A percentile compares a stretch with the other conserved stretches of the same genome.
Evolutionary conservation across 2,329 filamentous ascomycete species (phyloP).

Genomic region (Fusarium lateritium): DNA sequence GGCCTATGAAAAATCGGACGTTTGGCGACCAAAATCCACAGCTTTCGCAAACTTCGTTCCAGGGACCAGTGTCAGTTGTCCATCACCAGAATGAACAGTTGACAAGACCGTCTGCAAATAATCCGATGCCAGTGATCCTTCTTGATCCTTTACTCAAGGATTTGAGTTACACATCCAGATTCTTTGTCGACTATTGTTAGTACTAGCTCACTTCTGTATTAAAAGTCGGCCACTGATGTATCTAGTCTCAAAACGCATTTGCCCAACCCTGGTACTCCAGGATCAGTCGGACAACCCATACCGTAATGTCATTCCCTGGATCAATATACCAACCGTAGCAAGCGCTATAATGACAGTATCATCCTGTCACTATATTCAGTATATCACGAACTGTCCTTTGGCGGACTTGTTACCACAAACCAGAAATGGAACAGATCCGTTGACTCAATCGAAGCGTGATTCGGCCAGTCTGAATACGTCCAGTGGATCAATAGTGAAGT

Average conservation of each 20-base stretch:
- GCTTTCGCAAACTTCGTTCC: too few species aligned
- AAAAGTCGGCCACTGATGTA: not conserved
- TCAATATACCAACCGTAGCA: not conserved
- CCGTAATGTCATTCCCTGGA: not conserved
- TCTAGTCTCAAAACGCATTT: not conserved
- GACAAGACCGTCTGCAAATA: too few species aligned
- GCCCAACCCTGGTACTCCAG: not conserved
- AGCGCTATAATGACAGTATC: not conserved
- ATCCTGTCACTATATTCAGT: not conserved
- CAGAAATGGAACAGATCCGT: too few species aligned
- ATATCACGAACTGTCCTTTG: not conserved
- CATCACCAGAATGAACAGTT: too few species aligned
- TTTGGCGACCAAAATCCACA: not conserved
- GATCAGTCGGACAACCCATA: not conserved
- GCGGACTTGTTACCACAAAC: not conserved
- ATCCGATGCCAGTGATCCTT: not conserved
- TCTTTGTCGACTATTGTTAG: constrained; percentile 4
- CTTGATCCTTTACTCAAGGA: not conserved
- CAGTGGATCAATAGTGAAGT: not conserved
- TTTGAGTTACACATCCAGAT: not conserved
- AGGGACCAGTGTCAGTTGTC: too few species aligned
- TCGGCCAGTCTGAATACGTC: not conserved
- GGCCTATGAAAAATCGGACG: not conserved
- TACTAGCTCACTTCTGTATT: not conserved
- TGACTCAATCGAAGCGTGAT: too few species aligned